Base-by-base conservation (phyloP, 208 protist genomes). In the Trichomonas gallinae region DNA sequence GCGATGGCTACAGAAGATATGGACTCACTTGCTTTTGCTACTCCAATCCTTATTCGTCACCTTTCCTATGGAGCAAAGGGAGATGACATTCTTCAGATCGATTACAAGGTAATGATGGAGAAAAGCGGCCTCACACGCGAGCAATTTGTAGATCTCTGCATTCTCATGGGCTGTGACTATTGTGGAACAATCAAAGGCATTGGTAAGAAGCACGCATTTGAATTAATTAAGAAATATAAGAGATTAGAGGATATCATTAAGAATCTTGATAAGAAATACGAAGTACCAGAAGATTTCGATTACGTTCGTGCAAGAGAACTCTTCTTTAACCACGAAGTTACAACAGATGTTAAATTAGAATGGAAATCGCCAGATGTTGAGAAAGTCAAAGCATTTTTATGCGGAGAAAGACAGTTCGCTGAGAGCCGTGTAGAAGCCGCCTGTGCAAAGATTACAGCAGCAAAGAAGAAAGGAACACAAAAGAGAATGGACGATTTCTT, bases 1-100 rank as follows among this genome's bases (percentile, higher is more conserved):
- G 99, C 98, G 0, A 99, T 99, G 8, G 99, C 98, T 15, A 99
- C 99, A 31, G 99, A 99, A 97, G 99, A 99, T 97, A 99, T 99
- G 99, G 99, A 99, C 97, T 98, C 99, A 21, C 98, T 99, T 1
- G 99, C 99, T 0, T 99, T 99, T 97, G 99, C 99, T 23, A 98
- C 99, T 0, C 98, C 97, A 10, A 97, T 99, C 45, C 98, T 99
- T 96, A 97, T 99, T 2, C 72, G 99, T 38, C 98, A 99, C 97
- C 96, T 99, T 46, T 99, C 98, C 96, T 98, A 93, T 72, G 23
- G 34, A 8, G 98, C 98, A 17, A 98, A 99, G 81, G 99, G 99
- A 97, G 98, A 98, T 72, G 98, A 99, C 34, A 91, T 98, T 21
- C 15, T 63, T 26, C 96, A 98, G 97, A 99, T 99, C 93, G 97